Percentiles rank a stretch among this genome's conserved stretches.
phyloP scores from a whole-genome alignment of 1,284 basidiomycete genomes.

The Rhodotorula sp. region DNA sequence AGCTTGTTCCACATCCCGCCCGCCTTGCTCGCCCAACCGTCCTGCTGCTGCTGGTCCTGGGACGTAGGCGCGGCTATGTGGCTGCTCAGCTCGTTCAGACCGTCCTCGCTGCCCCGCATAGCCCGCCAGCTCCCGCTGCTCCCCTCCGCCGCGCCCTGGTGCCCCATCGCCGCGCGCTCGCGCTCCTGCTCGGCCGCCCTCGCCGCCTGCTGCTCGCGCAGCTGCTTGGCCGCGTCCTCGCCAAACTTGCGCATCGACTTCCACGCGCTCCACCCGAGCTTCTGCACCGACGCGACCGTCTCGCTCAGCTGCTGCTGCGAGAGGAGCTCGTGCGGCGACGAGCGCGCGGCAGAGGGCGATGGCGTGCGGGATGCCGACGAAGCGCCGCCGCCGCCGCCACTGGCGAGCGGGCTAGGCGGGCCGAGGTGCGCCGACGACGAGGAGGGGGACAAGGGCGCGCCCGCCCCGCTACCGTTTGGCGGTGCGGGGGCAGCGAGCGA shows the following conservation, averaged over 20 bases:
- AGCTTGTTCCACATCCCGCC: slow-evolving; percentile 24
- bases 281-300: slow-evolving; percentile 37
- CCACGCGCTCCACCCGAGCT: slow-evolving; percentile 41
- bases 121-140: not conserved
- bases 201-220: slow-evolving; percentile 19
- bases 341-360: not conserved
- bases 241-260: slow-evolving; percentile 37
- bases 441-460: not conserved
- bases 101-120: not conserved
- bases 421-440: not conserved
- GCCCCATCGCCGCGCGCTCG: not conserved
- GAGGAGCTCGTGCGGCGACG: slow-evolving; percentile 3
- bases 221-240: slow-evolving; percentile 38
- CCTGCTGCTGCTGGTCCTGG: not conserved
- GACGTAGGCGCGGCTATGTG: not conserved
- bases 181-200: not conserved
- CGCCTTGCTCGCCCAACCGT: not conserved
- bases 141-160: not conserved
- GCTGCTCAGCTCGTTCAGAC: not conserved
- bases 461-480: not conserved
- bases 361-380: not conserved
- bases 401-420: not conserved
- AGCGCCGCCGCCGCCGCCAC: not conserved
- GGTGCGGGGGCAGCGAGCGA: not conserved
- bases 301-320: slow-evolving; percentile 27